Percentiles rank a stretch among this genome's conserved stretches.
Conservation (phyloP, 2,329 filamentous ascomycete species). For the Colletotrichum phormii region DNA sequence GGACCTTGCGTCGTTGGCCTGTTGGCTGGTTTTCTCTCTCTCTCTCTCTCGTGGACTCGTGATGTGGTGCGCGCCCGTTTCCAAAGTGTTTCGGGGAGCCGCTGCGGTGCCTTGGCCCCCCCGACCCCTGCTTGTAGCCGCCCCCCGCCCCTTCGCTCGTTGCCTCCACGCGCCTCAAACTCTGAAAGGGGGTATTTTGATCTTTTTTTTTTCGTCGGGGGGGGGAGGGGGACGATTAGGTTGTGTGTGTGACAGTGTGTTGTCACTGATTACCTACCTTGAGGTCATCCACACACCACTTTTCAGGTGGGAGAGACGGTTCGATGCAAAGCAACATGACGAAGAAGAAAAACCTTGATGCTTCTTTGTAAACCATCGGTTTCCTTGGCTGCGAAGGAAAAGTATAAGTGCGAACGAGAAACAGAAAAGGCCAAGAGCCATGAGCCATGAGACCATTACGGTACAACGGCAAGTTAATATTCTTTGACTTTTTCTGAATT, state of each 20-base stretch:
- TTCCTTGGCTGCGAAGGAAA: not conserved
- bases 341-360: not conserved
- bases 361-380: not conserved
- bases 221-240: too few species aligned
- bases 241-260: too few species aligned
- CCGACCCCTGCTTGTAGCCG: too few species aligned
- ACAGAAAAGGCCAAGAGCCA: not conserved
- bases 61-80: conserved; percentile 23
- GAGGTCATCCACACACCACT: too few species aligned
- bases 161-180: too few species aligned
- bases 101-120: not conserved
- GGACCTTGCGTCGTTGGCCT: too few species aligned
- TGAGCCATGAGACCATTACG: not conserved
- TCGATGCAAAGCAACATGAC: too few species aligned
- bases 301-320: too few species aligned
- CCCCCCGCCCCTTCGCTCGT: too few species aligned
- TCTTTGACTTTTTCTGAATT: not conserved
- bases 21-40: not conserved
- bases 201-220: too few species aligned
- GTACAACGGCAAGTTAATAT: not conserved
- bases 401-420: not conserved
- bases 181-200: too few species aligned
- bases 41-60: not conserved
- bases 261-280: too few species aligned
- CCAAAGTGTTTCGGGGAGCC: conserved; percentile 32